Conservation (phyloP, 225 moss, liverwort and hornwort genomes). For the Thuidium tamariscinum region DNA sequence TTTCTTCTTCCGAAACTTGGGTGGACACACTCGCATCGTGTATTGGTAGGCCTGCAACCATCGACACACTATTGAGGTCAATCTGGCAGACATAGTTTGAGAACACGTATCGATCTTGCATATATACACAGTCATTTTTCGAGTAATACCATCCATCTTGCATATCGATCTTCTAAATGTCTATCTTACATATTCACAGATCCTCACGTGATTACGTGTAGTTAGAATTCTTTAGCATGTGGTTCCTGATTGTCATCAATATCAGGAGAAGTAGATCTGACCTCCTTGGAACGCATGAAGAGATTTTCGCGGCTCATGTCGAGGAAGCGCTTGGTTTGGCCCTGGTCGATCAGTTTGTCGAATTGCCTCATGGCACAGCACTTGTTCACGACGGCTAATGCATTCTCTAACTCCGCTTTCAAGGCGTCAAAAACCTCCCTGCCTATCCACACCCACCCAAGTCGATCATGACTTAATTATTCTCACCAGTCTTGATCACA, state of each 20-base stretch:
- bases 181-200: neutral
- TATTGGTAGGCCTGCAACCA: constrained; percentile 17
- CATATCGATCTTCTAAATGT: no score
- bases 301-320: constrained; percentile 17
- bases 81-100: neutral
- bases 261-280: neutral
- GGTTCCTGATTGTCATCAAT: neutral
- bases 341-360: constrained; percentile 72
- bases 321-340: constrained; percentile 35
- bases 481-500: neutral
- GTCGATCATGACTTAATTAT: neutral
- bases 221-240: neutral
- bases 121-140: no score
- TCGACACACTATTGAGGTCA: neutral
- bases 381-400: constrained; percentile 43
- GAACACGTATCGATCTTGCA: neutral
- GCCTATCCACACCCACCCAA: constrained; percentile 9
- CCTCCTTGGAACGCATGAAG: constrained; percentile 23
- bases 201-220: neutral
- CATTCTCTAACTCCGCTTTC: constrained; percentile 43
- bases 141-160: no score
- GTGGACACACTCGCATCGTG: constrained; percentile 16
- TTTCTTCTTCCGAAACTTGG: neutral
- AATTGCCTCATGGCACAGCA: constrained; percentile 60
- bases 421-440: constrained; percentile 56